phyloP scores from a whole-genome alignment of 1,284 basidiomycete genomes.

The Pterulicium gracile region DNA sequence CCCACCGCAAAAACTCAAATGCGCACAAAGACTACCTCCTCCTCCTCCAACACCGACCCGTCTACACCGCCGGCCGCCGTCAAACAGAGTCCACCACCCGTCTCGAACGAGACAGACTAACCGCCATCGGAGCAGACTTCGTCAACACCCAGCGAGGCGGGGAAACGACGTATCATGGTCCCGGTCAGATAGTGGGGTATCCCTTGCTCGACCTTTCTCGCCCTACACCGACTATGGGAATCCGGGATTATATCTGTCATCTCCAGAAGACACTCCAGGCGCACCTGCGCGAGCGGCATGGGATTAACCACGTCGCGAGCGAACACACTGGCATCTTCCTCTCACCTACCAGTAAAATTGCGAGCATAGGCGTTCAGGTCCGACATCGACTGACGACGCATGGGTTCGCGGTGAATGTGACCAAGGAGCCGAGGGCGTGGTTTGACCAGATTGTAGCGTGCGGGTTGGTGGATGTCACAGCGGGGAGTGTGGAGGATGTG shows the following conservation, averaged over 20 bases:
- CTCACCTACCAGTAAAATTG: conserved; percentile 64
- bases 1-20: conserved; percentile 28
- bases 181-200: conserved; percentile 95
- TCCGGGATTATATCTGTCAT: conserved; percentile 65
- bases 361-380: conserved; percentile 94
- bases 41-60: conserved; percentile 80
- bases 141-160: conserved; percentile 80
- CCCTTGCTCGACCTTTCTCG: conserved; percentile 79
- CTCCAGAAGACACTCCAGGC: conserved; percentile 53
- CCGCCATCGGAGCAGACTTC: conserved; percentile 79
- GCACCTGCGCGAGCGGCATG: conserved; percentile 49
- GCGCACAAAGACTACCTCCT: conserved; percentile 58
- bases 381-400: conserved; percentile 90
- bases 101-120: conserved; percentile 59
- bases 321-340: conserved; percentile 76
- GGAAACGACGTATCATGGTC: conserved; percentile 94
- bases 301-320: conserved; percentile 38
- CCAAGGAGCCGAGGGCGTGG: conserved; percentile 69
- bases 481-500: conserved; percentile 51
- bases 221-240: conserved; percentile 41
- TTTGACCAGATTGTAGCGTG: conserved; percentile 89
- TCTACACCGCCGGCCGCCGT: conserved; percentile 87
- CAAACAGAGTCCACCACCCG: conserved; percentile 58
- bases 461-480: conserved; percentile 79
- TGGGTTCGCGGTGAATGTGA: conserved; percentile 92